Base-by-base conservation (phyloP, 1,284 basidiomycete species). In the Moesziomyces parantarcticus region DNA sequence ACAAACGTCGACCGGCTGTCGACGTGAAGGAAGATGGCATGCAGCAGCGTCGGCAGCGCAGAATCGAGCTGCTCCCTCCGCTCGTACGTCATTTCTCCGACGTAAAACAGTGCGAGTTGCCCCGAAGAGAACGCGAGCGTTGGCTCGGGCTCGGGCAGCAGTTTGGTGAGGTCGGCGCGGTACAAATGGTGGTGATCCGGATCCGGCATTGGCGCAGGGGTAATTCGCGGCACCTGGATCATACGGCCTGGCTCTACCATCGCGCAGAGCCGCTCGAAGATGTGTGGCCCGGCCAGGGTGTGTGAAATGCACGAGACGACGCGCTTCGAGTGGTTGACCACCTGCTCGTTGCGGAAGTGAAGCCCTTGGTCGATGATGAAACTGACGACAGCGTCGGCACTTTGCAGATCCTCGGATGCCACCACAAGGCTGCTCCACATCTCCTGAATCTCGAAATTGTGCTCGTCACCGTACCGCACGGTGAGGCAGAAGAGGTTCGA, bases 331-430 rank as follows among this genome's bases (percentile, higher is more conserved):
- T 92, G 92, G 49, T 86, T 87, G 59, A 95, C 88, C 81, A 93
- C 96, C 11, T 90, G 88, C 5, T 88, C 87, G 72, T 89, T 93
- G 29, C 92, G 90, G 44, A 94, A 90, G 84, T 91, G 92, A 57
- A 92, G 90, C 0, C 92, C 92, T 77, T 97, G 92, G 72, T 94
- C 92, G 45, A 97, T 87, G 4, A 97, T 85, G 84, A 94, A 97
- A 46, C 91, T 89, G 55, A 92, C 87, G 21, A 94, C 88, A 0
- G 92, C 92, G 65, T 90, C 90, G 0, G 91, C 92, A 75, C 94
- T 94, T 85, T 53, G 91, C 36, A 63, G 22, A 39, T 70, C 57
- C 13, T 71, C 67, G n/a, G 59, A 61, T n/a, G 60, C 67, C n/a
- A 62, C 67, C 89, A 92, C 90, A 5, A 94, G 85, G 58, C 89